phyloP scores from a whole-genome alignment of 2,329 filamentous ascomycete species.

The Didymella keratinophila region DNA sequence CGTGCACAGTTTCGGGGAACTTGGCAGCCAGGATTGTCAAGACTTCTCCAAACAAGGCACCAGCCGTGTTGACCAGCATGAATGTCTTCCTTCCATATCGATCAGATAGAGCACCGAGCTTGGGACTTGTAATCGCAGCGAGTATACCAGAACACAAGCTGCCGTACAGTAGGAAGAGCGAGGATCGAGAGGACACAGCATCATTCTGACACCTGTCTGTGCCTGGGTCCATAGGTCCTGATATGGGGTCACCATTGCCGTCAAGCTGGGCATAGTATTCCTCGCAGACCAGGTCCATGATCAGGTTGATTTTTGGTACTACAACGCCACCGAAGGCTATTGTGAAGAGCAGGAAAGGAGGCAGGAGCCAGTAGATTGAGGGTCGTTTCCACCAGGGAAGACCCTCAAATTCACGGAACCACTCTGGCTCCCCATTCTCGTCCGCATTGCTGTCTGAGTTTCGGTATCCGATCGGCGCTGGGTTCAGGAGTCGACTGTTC shows the following conservation, averaged over 20 bases:
- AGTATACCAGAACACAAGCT: constrained; percentile 78
- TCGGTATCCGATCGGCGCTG: constrained; percentile 23
- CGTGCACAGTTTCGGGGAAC: constrained; percentile 74
- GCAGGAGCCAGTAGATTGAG: constrained; percentile 80
- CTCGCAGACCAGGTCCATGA: constrained; percentile 82
- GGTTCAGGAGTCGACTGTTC: constrained; percentile 39
- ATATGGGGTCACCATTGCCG: constrained; percentile 47
- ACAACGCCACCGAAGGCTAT: constrained; percentile 85
- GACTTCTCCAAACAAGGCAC: constrained; percentile 76
- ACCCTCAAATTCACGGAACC: constrained; percentile 49
- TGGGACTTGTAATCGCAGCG: constrained; percentile 82
- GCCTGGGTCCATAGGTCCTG: constrained; percentile 49
- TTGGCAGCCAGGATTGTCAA: constrained; percentile 80
- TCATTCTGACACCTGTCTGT: constrained; percentile 76
- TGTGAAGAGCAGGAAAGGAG: constrained; percentile 81
- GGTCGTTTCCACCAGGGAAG: constrained; percentile 60
- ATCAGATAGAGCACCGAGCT: constrained; percentile 85
- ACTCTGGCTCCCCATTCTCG: constrained; percentile 31
- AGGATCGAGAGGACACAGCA: constrained; percentile 78
- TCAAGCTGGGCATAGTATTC: constrained; percentile 74
- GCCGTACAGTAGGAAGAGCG: constrained; percentile 79
- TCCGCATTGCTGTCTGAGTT: constrained; percentile 19
- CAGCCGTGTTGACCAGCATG: constrained; percentile 75
- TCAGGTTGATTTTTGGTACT: constrained; percentile 87
- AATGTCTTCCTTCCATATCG: constrained; percentile 80